Conservation (phyloP, 257 asterid genomes). For the Catharanthus roseus region DNA sequence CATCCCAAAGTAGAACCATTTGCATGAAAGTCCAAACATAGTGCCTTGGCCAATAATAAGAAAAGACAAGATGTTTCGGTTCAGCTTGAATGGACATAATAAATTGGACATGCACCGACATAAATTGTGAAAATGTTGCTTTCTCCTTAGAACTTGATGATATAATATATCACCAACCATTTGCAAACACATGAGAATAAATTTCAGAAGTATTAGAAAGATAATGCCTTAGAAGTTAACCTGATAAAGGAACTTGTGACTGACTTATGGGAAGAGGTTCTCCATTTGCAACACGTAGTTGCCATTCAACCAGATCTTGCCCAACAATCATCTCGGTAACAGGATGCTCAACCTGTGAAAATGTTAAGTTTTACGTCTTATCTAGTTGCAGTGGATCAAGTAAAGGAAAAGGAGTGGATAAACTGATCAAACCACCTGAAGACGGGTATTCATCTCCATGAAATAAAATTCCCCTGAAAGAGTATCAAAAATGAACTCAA, state of each 20-base stretch:
- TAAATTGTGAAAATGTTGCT: neutral
- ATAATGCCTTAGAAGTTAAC: constrained; percentile 26
- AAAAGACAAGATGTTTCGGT: neutral
- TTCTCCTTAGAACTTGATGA: neutral
- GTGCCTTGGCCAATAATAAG: neutral
- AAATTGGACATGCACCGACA: neutral
- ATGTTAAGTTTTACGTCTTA: constrained; percentile 2
- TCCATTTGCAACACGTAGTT: constrained; percentile 90
- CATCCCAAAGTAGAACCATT: neutral
- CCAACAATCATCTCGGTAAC: constrained; percentile 99
- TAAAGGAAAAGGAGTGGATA: constrained; percentile 12
- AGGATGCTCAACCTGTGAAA: constrained; percentile 89
- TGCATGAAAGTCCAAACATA: neutral
- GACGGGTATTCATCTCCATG: constrained; percentile 99
- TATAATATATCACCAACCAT: neutral
- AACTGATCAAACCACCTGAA: constrained; percentile 60
- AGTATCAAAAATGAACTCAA: constrained; percentile 94
- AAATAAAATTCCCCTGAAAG: constrained; percentile 78
- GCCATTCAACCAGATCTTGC: constrained; percentile 99
- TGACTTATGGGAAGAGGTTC: constrained; percentile 89
- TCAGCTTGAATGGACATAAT: neutral
- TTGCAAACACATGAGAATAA: neutral
- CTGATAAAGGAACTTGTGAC: constrained; percentile 80
- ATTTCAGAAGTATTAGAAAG: neutral
- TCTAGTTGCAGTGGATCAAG: constrained; percentile 18